Base-by-base conservation (phyloP, 2,329 filamentous ascomycete species). In the Fusarium sp. region DNA sequence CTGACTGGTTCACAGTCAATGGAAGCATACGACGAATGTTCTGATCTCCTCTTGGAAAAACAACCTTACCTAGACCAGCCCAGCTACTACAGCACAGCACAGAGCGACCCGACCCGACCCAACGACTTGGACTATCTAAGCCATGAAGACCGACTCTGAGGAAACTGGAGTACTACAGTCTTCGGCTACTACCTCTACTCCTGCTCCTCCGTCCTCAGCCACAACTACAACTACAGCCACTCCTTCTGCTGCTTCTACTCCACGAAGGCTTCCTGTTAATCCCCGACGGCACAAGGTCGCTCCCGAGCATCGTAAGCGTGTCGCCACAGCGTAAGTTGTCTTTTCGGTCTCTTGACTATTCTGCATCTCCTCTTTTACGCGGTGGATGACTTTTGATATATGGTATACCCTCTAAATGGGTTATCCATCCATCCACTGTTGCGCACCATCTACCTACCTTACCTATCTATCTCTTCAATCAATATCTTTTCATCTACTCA, bases 241-340 rank as follows among this genome's bases (percentile, higher is more conserved):
- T 29, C 25, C 38, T 43, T 20, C 32, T 25, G 12, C 70, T 40
- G 43, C 34, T 40, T 50, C 60, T 32, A 74, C 76, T 42, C 71
- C 72, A 30, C 77, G 82, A 57, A 80, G 84, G 56, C 77, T 86
- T 68, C 83, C 84, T 29, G 84, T 86, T 68, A 86, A 86, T 72
- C 83, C 84, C 53, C 82, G 84, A 51, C 80, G 83, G 54, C 81
- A 84, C 70, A 84, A 84, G 76, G 84, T 86, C 52, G 75, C 81
- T 25, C 79, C 81, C 6, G 83, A 84, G 49, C 76, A 84, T 65
- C 81, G 84, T 54, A 86, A 85, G 75, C 81, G 84, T 46, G 84
- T 86, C 50, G 79, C 81, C 18, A 84, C 82, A 59, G 84, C 84
- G 84, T 86, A 77, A 81, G 83, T 81, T 15, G 27, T 40, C 11